Conservation (phyloP, 2,329 filamentous ascomycete species). For the Fusarium temperatum region DNA sequence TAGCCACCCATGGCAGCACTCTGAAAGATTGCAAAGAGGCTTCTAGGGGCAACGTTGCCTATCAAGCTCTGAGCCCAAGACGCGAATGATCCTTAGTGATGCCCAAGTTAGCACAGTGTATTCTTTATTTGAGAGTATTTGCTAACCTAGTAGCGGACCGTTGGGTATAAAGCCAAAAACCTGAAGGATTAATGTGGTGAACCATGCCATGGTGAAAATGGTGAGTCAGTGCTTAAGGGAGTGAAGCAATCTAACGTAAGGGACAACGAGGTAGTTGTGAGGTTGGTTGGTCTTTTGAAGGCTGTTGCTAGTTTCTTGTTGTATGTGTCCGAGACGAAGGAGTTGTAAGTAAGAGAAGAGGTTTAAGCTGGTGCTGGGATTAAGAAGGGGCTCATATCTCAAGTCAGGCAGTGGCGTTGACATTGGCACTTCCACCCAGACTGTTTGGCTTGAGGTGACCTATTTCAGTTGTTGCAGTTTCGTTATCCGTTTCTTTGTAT, state of each 20-base stretch:
- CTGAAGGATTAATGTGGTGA: not conserved
- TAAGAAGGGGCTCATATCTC: not conserved
- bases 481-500: not conserved
- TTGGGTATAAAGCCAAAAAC: not conserved
- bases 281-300: not conserved
- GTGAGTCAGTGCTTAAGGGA: not conserved
- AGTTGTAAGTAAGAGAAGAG: not conserved
- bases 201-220: not conserved
- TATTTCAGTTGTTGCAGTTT: not conserved
- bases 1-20: not conserved
- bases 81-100: not conserved
- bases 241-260: not conserved
- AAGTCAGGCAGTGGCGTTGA: not conserved
- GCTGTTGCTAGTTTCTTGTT: not conserved
- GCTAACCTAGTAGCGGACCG: not conserved
- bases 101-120: not conserved
- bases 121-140: not conserved
- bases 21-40: not conserved
- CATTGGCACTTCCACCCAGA: too few relatives aligned
- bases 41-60: fast-evolving
- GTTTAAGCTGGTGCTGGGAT: not conserved
- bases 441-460: not conserved
- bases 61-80: not conserved
- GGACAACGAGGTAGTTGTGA: not conserved
- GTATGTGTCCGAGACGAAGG: not conserved